These are phyloP conservation scores for Lecanosticta acicola DNA, from an alignment of 2,329 filamentous ascomycete species.

Conservation along the genomic window DNA sequence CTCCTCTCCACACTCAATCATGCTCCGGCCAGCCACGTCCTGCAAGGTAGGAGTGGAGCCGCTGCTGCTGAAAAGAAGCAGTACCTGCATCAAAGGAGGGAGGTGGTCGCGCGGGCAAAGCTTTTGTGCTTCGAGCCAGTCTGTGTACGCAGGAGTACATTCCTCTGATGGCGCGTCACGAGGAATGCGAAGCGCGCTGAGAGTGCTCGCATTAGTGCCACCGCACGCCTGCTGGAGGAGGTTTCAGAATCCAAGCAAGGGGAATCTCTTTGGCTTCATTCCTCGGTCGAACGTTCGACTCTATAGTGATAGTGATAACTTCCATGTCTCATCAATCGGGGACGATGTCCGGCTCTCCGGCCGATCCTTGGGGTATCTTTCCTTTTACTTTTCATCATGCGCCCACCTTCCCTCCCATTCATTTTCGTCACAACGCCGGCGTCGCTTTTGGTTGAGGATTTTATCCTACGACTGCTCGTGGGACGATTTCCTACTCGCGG, in stretches of 20 bases:
- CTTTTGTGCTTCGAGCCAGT: too few relatives aligned
- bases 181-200: too few relatives aligned
- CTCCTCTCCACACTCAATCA: neutral
- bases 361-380: conserved; percentile 11
- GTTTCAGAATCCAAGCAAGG: too few relatives aligned
- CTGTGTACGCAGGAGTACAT: too few relatives aligned
- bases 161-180: too few relatives aligned
- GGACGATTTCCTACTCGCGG: conserved; percentile 19
- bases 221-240: too few relatives aligned
- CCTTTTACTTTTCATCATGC: neutral
- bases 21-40: neutral
- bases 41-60: neutral
- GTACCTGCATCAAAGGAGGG: conserved; percentile 5
- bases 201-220: too few relatives aligned
- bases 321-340: neutral
- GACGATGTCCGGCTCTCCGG: conserved; percentile 3
- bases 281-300: too few relatives aligned
- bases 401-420: conserved; percentile 1
- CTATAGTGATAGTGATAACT: neutral
- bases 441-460: neutral
- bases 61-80: too few relatives aligned
- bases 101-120: conserved; percentile 1
- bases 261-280: too few relatives aligned
- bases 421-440: neutral
- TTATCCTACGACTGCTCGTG: conserved; percentile 10